Evolutionary conservation across 1,284 basidiomycete genomes (phyloP).

Genomic region (Trametes sp.): DNA sequence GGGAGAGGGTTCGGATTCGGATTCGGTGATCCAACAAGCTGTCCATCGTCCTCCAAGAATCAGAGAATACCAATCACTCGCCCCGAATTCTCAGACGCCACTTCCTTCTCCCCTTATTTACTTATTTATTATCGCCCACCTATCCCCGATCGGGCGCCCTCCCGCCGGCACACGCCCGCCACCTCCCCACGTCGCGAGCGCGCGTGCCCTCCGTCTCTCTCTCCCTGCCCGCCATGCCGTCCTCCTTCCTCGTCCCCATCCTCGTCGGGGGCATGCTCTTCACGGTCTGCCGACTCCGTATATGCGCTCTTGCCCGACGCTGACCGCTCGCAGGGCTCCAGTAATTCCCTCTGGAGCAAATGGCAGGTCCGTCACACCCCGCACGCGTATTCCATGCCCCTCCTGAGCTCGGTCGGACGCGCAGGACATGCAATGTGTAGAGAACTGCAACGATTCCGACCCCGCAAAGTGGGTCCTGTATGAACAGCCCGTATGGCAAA

Average conservation of each 20-base stretch:
- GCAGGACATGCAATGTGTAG: constrained; percentile 95
- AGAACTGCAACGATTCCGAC: constrained; percentile 78
- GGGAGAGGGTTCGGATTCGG: constrained; percentile 11
- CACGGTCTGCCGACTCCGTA: constrained; percentile 53
- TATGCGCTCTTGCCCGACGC: constrained; percentile 23
- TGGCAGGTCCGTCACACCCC: constrained; percentile 63
- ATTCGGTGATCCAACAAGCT: constrained; percentile 33
- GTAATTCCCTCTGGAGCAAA: constrained; percentile 83
- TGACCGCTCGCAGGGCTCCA: constrained; percentile 62
- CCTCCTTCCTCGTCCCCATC: constrained; percentile 52
- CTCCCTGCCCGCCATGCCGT: constrained; percentile 39
- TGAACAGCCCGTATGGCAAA: constrained; percentile 95
- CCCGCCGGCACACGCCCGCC: constrained; percentile 20
- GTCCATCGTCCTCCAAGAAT: constrained; percentile 22
- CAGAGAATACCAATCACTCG: constrained; percentile 15
- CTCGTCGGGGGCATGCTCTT: constrained; percentile 83
- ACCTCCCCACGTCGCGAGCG: neutral
- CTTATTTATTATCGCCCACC: constrained; percentile 21
- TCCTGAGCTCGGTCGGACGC: constrained; percentile 12
- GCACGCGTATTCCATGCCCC: constrained; percentile 19
- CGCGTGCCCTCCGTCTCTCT: constrained; percentile 8
- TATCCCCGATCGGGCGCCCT: constrained; percentile 19
- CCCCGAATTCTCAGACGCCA: constrained; percentile 21
- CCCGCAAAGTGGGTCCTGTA: constrained; percentile 71
- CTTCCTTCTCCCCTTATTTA: constrained; percentile 19